These are phyloP conservation scores for Glycyrrhiza uralensis DNA, from an alignment of 306 rosid species.

Conservation along the genomic window DNA sequence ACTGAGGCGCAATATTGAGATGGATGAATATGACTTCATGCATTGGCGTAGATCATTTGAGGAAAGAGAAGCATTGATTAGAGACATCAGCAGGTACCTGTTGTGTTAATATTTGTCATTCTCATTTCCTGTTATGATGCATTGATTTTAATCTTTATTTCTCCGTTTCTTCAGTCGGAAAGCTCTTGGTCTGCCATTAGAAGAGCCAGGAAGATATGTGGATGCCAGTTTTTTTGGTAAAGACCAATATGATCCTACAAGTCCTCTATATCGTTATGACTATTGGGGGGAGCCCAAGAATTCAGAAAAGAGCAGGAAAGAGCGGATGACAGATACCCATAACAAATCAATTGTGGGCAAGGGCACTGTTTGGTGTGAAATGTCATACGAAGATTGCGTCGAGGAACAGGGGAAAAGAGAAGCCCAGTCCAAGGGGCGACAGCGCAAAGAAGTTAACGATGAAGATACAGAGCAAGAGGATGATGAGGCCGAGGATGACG, in stretches of 20 bases:
- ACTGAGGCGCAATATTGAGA: conserved; percentile 79
- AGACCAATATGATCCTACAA: conserved; percentile 70
- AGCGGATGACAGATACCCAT: conserved; percentile 68
- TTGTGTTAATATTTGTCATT: background rate
- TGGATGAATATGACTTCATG: conserved; percentile 88
- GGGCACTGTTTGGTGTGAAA: conserved; percentile 64
- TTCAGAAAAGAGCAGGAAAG: conserved; percentile 87
- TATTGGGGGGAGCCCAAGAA: conserved; percentile 98
- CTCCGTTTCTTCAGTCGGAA: conserved; percentile 50
- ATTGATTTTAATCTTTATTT: background rate
- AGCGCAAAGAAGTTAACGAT: background rate
- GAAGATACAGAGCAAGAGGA: conserved; percentile 29
- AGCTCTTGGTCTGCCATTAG: conserved; percentile 81
- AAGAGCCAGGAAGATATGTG: conserved; percentile 90
- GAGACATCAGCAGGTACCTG: conserved; percentile 89
- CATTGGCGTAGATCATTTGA: conserved; percentile 94
- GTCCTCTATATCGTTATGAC: conserved; percentile 82
- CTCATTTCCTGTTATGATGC: background rate
- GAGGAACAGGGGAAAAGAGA: conserved; percentile 50
- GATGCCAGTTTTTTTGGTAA: conserved; percentile 78
- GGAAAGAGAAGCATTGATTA: conserved; percentile 88
- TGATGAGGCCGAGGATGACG: conserved; percentile 31
- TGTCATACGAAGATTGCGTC: conserved; percentile 75
- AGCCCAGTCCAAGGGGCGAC: conserved; percentile 37
- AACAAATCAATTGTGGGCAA: conserved; percentile 87